These are phyloP conservation scores for Fusarium piperis DNA, from an alignment of 2,329 filamentous ascomycete genomes.

Conservation along the genomic window DNA sequence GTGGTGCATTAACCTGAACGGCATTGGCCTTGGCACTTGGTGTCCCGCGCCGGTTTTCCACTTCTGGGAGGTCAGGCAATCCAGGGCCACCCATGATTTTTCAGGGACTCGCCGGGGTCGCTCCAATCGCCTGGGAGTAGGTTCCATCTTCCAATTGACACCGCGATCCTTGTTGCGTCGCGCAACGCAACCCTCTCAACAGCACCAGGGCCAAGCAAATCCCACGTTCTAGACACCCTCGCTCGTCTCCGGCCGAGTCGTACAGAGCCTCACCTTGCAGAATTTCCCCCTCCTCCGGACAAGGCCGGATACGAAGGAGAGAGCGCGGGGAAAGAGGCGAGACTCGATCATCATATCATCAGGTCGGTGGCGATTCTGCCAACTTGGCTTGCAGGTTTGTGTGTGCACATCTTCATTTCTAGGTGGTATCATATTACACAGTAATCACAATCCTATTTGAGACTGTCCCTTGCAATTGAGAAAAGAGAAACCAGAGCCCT, in stretches of 20 bases:
- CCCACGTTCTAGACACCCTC: constrained; percentile 30
- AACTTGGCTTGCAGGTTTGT: constrained; percentile 20
- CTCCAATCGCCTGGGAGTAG: constrained; percentile 10
- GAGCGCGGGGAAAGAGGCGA: neutral
- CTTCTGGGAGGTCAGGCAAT: constrained; percentile 22
- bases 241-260: constrained; percentile 29
- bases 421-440: neutral
- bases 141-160: constrained; percentile 19
- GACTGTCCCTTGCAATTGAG: constrained; percentile 1
- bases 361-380: constrained; percentile 16
- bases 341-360: constrained; percentile 1
- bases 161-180: constrained; percentile 4
- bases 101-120: constrained; percentile 10
- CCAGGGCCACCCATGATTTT: constrained; percentile 10
- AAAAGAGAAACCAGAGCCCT: constrained; percentile 11
- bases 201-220: constrained; percentile 17
- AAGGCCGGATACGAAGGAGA: neutral
- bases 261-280: constrained; percentile 9
- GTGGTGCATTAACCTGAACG: neutral
- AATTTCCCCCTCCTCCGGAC: neutral
- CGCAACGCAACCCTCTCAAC: neutral
- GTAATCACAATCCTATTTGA: neutral
- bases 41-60: constrained; percentile 24
- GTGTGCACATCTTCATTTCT: constrained; percentile 10
- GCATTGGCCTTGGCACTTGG: neutral